Base-by-base conservation (phyloP, 176 grass and related monocot species). In the Oryza rufipogon region DNA sequence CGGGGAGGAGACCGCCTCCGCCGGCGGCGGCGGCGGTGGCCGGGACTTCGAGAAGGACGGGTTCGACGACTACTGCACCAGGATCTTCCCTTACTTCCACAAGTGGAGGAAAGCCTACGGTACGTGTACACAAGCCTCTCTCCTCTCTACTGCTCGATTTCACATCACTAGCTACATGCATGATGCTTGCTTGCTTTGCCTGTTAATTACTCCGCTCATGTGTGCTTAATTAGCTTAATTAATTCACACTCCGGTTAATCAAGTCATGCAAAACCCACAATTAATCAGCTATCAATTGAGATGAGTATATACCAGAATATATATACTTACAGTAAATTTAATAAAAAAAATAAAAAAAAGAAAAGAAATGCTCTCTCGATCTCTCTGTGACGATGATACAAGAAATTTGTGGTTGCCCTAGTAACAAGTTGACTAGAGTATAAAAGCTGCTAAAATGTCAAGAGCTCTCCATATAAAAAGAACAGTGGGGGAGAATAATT, bases 41-140 rank as follows among this genome's bases (percentile, higher is more conserved):
- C 54, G 69, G 17, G 84, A 85, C 75, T 83, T 87, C 54, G 64
- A 78, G 12, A 78, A 61, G 77, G 87, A 86, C 46, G 77, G 84
- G 45, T 93, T 93, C 82, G 73, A 74, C 77, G 94, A 97, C 84
- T 93, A 90, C 80, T 89, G 87, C 84, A 88, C 86, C 82, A 68
- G 64, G 86, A 85, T 98, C 78, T 98, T 98, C 83, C 96, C 96
- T 75, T 95, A 95, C 82, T 95, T 98, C 64, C 81, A 92, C 49
- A 85, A 90, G 42, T 98, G 96, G 96, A 95, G 96, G 82, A 98
- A 94, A 80, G 70, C 83, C 79, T 95, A 95, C 70, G 96, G 96
- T 98, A 92, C 19, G 58, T 46, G 88, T 70, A 19, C 58, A 11
- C 9, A 41, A 58, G 19, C 22, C 23, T 56, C 12, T 9, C 12